These are phyloP conservation scores for Candida golubevii DNA, from an alignment of 805 yeast genomes.

Conservation along the genomic window DNA sequence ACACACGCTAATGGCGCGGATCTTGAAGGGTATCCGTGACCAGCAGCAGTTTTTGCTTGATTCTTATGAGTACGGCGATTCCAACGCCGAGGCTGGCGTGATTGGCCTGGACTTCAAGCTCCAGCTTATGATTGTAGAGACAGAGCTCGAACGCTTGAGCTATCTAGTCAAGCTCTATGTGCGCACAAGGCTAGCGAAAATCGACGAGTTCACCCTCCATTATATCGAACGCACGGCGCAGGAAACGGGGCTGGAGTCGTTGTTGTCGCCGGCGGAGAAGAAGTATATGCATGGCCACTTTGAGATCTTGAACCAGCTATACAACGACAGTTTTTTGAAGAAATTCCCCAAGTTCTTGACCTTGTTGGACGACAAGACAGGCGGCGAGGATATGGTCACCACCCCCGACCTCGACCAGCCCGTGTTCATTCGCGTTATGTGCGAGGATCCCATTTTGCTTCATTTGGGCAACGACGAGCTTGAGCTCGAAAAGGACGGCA, in stretches of 20 bases:
- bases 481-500: conserved; percentile 47
- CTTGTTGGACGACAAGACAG: conserved; percentile 67
- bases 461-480: conserved; percentile 27
- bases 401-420: conserved; percentile 72
- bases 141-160: conserved; percentile 84
- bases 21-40: conserved; percentile 54
- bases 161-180: conserved; percentile 78
- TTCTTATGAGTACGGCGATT: conserved; percentile 68
- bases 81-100: conserved; percentile 32
- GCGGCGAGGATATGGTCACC: conserved; percentile 65
- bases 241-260: conserved; percentile 21
- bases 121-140: conserved; percentile 79
- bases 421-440: conserved; percentile 68
- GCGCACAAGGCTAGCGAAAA: conserved; percentile 69
- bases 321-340: conserved; percentile 61
- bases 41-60: conserved; percentile 74
- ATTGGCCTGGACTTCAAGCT: conserved; percentile 57
- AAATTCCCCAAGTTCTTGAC: conserved; percentile 67
- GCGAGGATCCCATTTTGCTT: conserved; percentile 24
- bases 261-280: conserved; percentile 56
- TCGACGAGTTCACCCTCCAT: conserved; percentile 64
- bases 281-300: conserved; percentile 67
- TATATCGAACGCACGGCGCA: conserved; percentile 40
- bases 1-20: conserved; percentile 50
- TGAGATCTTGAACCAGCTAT: conserved; percentile 57